Evolutionary conservation across 805 yeast species (phyloP).

Genomic region (Saturnispora silvae): DNA sequence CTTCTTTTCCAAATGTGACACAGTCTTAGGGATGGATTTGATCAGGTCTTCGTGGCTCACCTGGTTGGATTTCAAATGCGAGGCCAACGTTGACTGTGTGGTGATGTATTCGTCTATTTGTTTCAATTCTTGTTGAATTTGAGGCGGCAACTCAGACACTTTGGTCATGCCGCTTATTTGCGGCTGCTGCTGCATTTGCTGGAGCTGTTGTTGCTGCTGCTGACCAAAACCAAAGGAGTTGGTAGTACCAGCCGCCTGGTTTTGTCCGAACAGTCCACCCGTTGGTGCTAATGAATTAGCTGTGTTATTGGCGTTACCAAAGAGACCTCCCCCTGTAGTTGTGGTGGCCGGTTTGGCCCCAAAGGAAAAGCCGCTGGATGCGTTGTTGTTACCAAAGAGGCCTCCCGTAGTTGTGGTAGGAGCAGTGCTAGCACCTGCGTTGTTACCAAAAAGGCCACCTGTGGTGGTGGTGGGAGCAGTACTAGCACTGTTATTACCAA

Average conservation of each 20-base stretch:
- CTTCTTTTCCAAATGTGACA: constrained; percentile 49
- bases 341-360: constrained; percentile 12
- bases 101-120: constrained; percentile 63
- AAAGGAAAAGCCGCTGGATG: constrained; percentile 17
- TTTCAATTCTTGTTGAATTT: constrained; percentile 56
- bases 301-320: constrained; percentile 6
- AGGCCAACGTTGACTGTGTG: constrained; percentile 63
- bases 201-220: constrained; percentile 15
- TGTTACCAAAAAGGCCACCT: constrained; percentile 15
- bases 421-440: constrained; percentile 4
- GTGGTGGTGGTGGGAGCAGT: constrained; percentile 8
- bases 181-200: constrained; percentile 33
- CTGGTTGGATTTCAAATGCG: constrained; percentile 51
- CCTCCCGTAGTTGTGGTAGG: constrained; percentile 12
- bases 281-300: not conserved
- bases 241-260: not conserved
- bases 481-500: constrained; percentile 16
- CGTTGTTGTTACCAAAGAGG: constrained; percentile 13
- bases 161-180: constrained; percentile 64
- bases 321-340: constrained; percentile 21
- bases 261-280: constrained; percentile 12
- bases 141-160: constrained; percentile 65
- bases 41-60: constrained; percentile 54
- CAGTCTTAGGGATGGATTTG: constrained; percentile 64
- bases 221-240: constrained; percentile 9